Evolutionary conservation across 345 rosid genomes (phyloP).

Genomic region (Eucalyptus curtisii): DNA sequence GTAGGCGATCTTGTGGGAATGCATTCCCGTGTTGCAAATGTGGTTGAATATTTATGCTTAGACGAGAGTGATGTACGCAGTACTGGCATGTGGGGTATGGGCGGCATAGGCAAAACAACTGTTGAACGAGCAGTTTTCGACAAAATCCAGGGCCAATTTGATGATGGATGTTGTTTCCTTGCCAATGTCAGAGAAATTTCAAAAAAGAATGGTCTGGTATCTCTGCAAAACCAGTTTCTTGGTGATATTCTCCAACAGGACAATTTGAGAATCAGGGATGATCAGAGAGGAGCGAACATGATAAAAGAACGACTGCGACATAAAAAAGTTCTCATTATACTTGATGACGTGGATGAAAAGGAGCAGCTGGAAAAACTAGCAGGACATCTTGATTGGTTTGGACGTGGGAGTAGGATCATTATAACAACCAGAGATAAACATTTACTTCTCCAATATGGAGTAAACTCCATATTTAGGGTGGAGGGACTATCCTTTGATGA

Average conservation of each 20-base stretch:
- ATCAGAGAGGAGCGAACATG: neutral
- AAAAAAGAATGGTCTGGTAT: neutral
- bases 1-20: neutral
- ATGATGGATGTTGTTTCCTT: conserved; percentile 4
- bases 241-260: neutral
- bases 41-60: neutral
- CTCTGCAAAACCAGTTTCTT: neutral
- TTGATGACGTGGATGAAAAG: neutral
- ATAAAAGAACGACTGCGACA: neutral
- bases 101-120: neutral
- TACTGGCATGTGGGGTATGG: neutral
- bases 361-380: neutral
- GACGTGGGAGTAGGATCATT: neutral
- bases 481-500: neutral
- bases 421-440: conserved; percentile 3
- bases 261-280: neutral
- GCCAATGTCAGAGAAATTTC: conserved; percentile 11
- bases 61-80: neutral
- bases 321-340: neutral
- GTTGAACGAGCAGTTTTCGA: conserved; percentile 7
- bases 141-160: neutral
- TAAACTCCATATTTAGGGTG: neutral
- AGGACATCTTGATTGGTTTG: neutral
- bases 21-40: neutral
- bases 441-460: neutral